Percentiles rank a stretch among this genome's conserved stretches.
Conservation (phyloP, 768 basidiomycete species). For the Boletales sp. region DNA sequence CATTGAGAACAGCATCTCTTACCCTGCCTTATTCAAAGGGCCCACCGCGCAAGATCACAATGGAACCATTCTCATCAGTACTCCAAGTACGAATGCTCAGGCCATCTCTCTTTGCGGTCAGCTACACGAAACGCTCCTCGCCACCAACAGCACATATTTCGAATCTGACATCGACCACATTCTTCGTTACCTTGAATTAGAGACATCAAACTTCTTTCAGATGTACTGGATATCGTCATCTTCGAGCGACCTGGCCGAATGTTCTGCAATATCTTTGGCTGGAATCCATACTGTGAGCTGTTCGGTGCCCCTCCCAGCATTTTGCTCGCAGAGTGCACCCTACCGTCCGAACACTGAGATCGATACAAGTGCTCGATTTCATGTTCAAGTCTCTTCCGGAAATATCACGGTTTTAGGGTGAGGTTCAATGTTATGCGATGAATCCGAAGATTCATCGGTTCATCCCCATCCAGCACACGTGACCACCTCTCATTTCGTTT, state of each 20-base stretch:
- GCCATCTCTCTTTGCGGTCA: too few species aligned
- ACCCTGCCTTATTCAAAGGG: too few species aligned
- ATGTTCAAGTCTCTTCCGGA: slow-evolving; percentile 8
- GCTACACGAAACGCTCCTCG: slow-evolving; percentile 5
- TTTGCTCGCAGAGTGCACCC: slow-evolving; percentile 10
- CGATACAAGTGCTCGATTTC: slow-evolving; percentile 5
- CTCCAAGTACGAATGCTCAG: not conserved
- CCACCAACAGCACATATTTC: slow-evolving; percentile 9
- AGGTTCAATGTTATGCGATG: not conserved
- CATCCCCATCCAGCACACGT: slow-evolving; percentile 34
- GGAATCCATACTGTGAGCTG: slow-evolving; percentile 1
- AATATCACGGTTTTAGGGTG: slow-evolving; percentile 5
- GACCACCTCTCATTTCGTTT: slow-evolving; percentile 54
- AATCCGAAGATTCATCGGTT: not conserved
- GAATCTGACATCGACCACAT: slow-evolving; percentile 4
- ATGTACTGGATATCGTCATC: slow-evolving; percentile 9
- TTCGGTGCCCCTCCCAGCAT: slow-evolving; percentile 2
- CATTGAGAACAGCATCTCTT: too few species aligned
- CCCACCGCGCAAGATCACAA: too few species aligned
- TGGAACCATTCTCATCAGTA: too few species aligned
- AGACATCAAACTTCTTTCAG: slow-evolving; percentile 3
- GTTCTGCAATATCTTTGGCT: slow-evolving; percentile 5
- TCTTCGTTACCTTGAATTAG: slow-evolving; percentile 8
- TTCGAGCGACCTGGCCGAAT: slow-evolving; percentile 1
- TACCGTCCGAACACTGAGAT: slow-evolving; percentile 3